Conservation (phyloP, 306 rosid species). For the Trifolium pratense region DNA sequence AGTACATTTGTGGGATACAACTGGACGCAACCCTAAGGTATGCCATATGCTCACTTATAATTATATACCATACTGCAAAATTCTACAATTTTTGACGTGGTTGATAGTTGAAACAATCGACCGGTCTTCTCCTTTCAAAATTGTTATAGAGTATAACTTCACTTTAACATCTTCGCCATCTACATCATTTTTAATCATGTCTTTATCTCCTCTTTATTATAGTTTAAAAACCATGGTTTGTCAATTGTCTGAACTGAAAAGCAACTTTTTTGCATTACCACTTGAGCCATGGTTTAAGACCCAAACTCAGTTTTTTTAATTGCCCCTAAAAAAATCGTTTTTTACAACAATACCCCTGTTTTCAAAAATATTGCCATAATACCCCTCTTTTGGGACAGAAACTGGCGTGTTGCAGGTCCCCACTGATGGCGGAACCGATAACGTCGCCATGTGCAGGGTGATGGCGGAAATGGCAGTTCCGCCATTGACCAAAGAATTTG, state of each 20-base stretch:
- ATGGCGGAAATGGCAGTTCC: no score
- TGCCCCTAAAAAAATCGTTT: no score
- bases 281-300: slow-evolving; percentile 13
- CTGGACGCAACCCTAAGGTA: slow-evolving; percentile 96
- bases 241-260: not conserved
- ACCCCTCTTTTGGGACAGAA: no score
- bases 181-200: slow-evolving; percentile 16
- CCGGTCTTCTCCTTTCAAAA: slow-evolving; percentile 28
- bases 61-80: not conserved
- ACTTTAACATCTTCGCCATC: slow-evolving; percentile 29
- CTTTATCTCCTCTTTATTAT: slow-evolving; percentile 11
- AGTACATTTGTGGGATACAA: slow-evolving; percentile 95
- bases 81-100: slow-evolving; percentile 7
- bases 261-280: not conserved
- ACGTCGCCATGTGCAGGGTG: no score
- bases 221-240: not conserved
- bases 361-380: no score
- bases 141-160: slow-evolving; percentile 22
- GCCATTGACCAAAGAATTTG: no score
- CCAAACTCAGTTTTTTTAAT: no score
- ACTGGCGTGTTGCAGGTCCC: no score
- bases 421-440: no score
- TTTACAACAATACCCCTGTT: no score
- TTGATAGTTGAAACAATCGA: slow-evolving; percentile 32
- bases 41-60: slow-evolving; percentile 25